These are phyloP conservation scores for Penicillium goetzii DNA, from an alignment of 495 filamentous ascomycete species.

Conservation along the genomic window DNA sequence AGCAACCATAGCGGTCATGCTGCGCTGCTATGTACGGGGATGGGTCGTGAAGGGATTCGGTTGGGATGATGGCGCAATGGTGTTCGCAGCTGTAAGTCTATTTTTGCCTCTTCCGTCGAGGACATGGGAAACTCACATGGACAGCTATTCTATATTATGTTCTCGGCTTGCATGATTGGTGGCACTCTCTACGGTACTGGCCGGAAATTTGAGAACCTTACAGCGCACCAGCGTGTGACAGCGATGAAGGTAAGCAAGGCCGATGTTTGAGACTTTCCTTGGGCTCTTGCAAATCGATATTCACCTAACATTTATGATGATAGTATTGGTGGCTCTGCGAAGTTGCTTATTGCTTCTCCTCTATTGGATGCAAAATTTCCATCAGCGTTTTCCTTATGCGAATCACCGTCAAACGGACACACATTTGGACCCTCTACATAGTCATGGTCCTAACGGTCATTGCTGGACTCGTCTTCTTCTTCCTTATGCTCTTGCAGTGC, in stretches of 20 bases:
- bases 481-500: constrained; percentile 50
- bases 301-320: not conserved
- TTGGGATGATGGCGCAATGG: constrained; percentile 48
- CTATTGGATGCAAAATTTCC: constrained; percentile 47
- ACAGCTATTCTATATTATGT: constrained; percentile 42
- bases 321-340: constrained; percentile 51
- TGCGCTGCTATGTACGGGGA: constrained; percentile 50
- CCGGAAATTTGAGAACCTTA: constrained; percentile 30
- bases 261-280: not conserved
- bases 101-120: not conserved
- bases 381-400: constrained; percentile 52
- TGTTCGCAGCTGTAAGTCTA: constrained; percentile 36
- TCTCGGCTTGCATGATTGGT: constrained; percentile 46
- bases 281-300: not conserved
- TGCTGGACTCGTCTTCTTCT: constrained; percentile 43
- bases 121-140: constrained; percentile 2
- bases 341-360: constrained; percentile 48
- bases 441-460: constrained; percentile 44
- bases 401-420: constrained; percentile 41
- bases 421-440: constrained; percentile 43
- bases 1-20: constrained; percentile 39
- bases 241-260: constrained; percentile 42
- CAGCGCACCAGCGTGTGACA: constrained; percentile 32
- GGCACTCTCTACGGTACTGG: constrained; percentile 45
- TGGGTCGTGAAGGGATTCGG: constrained; percentile 48